A percentile compares a stretch with the other conserved stretches of the same genome.
These are phyloP conservation scores for Hemisphaericaspora xylofermentans DNA, from an alignment of 1,139 yeast genomes.

Conservation along the genomic window DNA sequence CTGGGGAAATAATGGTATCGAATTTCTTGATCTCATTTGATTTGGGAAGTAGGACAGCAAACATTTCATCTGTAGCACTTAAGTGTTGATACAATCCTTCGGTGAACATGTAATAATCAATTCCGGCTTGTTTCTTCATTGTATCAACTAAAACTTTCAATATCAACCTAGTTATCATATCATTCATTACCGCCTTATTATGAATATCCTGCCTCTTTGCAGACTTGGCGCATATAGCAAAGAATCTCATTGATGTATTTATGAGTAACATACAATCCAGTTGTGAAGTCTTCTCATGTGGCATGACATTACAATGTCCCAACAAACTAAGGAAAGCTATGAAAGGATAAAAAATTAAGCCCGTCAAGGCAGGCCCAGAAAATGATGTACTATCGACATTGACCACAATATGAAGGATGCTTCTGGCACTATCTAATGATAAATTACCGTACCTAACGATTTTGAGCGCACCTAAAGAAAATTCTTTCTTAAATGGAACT, in stretches of 20 bases:
- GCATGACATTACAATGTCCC: slow-evolving; percentile 25
- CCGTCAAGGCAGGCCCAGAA: slow-evolving; percentile 26
- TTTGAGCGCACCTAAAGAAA: slow-evolving; percentile 17
- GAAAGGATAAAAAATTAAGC: slow-evolving; percentile 33
- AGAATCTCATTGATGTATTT: slow-evolving; percentile 15
- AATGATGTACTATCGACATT: slow-evolving; percentile 19
- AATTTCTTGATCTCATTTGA: background rate
- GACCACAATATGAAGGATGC: slow-evolving; percentile 26
- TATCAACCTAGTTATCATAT: slow-evolving; percentile 20
- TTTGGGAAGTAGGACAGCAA: slow-evolving; percentile 21
- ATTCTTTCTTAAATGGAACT: slow-evolving; percentile 27
- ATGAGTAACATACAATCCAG: slow-evolving; percentile 16
- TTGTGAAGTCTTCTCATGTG: slow-evolving; percentile 11
- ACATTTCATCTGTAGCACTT: slow-evolving; percentile 16
- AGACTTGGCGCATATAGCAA: slow-evolving; percentile 1
- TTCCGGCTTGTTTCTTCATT: slow-evolving; percentile 12
- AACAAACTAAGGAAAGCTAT: slow-evolving; percentile 34
- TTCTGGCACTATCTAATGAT: slow-evolving; percentile 33
- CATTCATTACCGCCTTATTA: slow-evolving; percentile 18
- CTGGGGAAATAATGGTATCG: background rate
- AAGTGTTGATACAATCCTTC: slow-evolving; percentile 21
- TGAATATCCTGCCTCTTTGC: slow-evolving; percentile 12
- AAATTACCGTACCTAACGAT: slow-evolving; percentile 22
- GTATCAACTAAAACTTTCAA: slow-evolving; percentile 20
- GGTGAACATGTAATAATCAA: slow-evolving; percentile 14